Evolutionary conservation across 2,329 filamentous ascomycete species (phyloP).

Genomic region (Arthrinium phaeospermum): DNA sequence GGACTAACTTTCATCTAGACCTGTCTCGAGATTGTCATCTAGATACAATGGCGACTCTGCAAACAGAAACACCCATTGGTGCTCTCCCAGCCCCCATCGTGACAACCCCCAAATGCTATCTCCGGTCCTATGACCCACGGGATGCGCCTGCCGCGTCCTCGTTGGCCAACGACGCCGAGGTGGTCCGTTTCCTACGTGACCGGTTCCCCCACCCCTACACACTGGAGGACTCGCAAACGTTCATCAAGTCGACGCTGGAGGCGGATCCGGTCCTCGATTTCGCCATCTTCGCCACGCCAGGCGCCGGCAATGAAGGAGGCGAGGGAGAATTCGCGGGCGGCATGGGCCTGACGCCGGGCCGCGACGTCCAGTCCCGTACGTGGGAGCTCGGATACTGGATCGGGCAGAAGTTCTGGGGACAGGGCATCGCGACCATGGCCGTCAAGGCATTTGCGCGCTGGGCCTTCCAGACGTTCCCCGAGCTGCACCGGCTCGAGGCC

Average conservation of each 20-base stretch:
- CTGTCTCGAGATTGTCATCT: neutral
- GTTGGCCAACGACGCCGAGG: slow-evolving; percentile 45
- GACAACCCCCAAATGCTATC: slow-evolving; percentile 38
- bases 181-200: slow-evolving; percentile 48
- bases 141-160: slow-evolving; percentile 45
- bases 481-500: slow-evolving; percentile 50
- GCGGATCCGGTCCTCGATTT: slow-evolving; percentile 37
- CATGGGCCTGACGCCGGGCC: slow-evolving; percentile 45
- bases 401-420: slow-evolving; percentile 49
- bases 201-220: slow-evolving; percentile 54
- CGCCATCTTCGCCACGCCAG: slow-evolving; percentile 39
- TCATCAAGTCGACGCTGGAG: slow-evolving; percentile 38
- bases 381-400: slow-evolving; percentile 59
- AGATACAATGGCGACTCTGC: neutral
- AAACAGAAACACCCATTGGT: neutral
- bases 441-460: slow-evolving; percentile 46
- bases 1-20: neutral
- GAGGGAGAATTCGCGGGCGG: slow-evolving; percentile 45
- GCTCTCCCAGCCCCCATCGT: slow-evolving; percentile 31
- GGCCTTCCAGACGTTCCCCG: slow-evolving; percentile 49
- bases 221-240: slow-evolving; percentile 44
- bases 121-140: slow-evolving; percentile 46
- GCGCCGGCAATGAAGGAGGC: slow-evolving; percentile 26
- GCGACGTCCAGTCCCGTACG: slow-evolving; percentile 48
- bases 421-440: slow-evolving; percentile 51